Evolutionary conservation across 345 rosid species (phyloP), one percentile per base, ranked within the genome.

Genomic region (Abelmoschus esculentus): DNA sequence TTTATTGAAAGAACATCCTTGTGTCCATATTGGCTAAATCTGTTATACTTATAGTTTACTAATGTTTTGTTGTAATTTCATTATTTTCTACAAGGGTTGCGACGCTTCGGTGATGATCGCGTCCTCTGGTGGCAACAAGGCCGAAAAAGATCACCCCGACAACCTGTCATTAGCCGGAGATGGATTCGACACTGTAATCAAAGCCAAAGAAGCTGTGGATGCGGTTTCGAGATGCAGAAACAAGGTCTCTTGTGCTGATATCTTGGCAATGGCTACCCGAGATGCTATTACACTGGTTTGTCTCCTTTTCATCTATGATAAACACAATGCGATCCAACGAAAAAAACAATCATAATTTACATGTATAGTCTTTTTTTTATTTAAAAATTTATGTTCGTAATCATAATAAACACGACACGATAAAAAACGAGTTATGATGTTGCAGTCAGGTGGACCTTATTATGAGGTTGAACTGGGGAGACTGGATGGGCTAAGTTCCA

Each of bases 141-240:
- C 97, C 0, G 97, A 90, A 84, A 90, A 84, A 73, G 95, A 90
- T 76, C 87, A 91, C 75, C 91, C 92, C 3, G 97, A 91, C 70
- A 91, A 91, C 63, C 3, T 84, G 29, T 91, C 97, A 1, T 76
- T 91, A 61, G 95, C 97, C 10, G 97, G 97, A 72, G 97, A 91
- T 10, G 97, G 97, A 69, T 90, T 90, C 61, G 95, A 90, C 79
- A 88, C 90, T 6, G 97, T 90, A 73, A 79, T 84, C 74, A 84
- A 84, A 79, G 97, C 97, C 54, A 91, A 91, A 78, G 79, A 78
- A 28, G 97, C 96, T 2, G 76, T 91, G 22, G 84, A 89, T 28
- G 83, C 76, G 0, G 61, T 75, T 44, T 72, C 88, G 7, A 13
- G 82, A 3, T 91, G 97, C 83, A 80, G 12, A 71, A 89, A 87